These are phyloP conservation scores for Sugiyamaella qingdaonensis DNA, from an alignment of 805 yeast species.

Conservation along the genomic window DNA sequence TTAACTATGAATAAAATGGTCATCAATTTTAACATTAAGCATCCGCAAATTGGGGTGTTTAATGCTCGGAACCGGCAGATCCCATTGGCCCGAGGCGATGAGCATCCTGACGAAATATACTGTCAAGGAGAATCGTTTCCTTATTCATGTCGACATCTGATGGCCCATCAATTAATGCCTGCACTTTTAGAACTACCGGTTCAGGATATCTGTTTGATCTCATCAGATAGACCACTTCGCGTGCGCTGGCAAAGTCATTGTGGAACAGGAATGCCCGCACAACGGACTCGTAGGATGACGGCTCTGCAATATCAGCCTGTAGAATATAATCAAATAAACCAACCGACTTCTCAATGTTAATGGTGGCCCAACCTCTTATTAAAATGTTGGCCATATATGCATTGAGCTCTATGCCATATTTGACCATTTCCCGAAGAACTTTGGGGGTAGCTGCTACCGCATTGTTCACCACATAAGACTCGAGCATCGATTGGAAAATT, in stretches of 20 bases:
- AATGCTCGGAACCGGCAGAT: not conserved
- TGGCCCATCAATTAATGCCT: not conserved
- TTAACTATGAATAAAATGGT: no score
- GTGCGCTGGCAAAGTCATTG: conserved; percentile 24
- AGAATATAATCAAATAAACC: conserved; percentile 29
- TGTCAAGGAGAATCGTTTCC: conserved; percentile 17
- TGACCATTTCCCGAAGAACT: conserved; percentile 34
- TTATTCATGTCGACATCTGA: not conserved
- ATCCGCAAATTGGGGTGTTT: not conserved
- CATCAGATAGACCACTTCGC: conserved; percentile 25
- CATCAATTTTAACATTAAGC: no score
- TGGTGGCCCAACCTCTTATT: conserved; percentile 35
- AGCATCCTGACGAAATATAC: conserved; percentile 25
- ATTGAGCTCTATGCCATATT: conserved; percentile 29
- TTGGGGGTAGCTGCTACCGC: conserved; percentile 26
- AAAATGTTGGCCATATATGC: conserved; percentile 34
- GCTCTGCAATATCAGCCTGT: conserved; percentile 26
- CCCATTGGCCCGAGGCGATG: conserved; percentile 12
- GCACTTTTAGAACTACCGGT: conserved; percentile 30
- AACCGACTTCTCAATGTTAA: conserved; percentile 25
- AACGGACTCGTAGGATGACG: conserved; percentile 35
- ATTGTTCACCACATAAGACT: conserved; percentile 36
- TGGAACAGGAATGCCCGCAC: conserved; percentile 30
- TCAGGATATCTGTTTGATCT: conserved; percentile 25
- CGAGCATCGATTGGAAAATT: conserved; percentile 38